Conservation (phyloP, 192 early-diverging fungal genomes). For the Coemansia aciculifera region DNA sequence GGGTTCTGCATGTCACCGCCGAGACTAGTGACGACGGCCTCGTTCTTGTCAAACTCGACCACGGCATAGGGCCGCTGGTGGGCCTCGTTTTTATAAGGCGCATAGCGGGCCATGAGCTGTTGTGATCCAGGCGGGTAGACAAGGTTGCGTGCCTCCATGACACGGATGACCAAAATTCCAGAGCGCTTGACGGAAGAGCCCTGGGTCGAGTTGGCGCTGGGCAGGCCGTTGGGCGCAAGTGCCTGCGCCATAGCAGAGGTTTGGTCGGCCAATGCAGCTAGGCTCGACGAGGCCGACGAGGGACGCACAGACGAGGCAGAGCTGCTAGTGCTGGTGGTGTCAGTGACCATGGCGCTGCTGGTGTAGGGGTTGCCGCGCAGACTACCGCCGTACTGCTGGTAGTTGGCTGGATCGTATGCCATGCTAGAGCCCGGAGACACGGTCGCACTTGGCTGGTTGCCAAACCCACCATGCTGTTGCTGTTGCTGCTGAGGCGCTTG, state of each 20-base stretch:
- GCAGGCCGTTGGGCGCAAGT: constrained; percentile 46
- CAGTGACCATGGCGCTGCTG: constrained; percentile 12
- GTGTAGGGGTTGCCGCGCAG: constrained; percentile 18
- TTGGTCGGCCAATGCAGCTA: constrained; percentile 7
- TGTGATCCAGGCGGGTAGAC: constrained; percentile 66
- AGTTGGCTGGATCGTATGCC: constrained; percentile 20
- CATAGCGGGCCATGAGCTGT: constrained; percentile 56
- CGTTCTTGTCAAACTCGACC: constrained; percentile 94
- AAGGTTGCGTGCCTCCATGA: constrained; percentile 79
- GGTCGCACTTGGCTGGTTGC: constrained; percentile 8
- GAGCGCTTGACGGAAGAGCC: constrained; percentile 47
- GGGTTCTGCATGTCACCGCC: constrained; percentile 76
- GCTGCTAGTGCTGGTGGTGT: constrained; percentile 21
- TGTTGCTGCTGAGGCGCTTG: constrained; percentile 12
- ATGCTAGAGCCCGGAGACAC: constrained; percentile 15
- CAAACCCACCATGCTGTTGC: constrained; percentile 12
- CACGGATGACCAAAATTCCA: constrained; percentile 77
- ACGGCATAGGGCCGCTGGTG: constrained; percentile 84
- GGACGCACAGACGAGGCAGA: constrained; percentile 29
- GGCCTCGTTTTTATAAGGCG: constrained; percentile 58
- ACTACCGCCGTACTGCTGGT: constrained; percentile 3
- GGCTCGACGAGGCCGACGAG: constrained; percentile 20
- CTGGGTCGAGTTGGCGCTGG: constrained; percentile 31
- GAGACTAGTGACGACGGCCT: constrained; percentile 79
- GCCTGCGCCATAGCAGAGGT: constrained; percentile 14